Conservation (phyloP, 2,329 filamentous ascomycete species). For the Fonsecaea nubica region DNA sequence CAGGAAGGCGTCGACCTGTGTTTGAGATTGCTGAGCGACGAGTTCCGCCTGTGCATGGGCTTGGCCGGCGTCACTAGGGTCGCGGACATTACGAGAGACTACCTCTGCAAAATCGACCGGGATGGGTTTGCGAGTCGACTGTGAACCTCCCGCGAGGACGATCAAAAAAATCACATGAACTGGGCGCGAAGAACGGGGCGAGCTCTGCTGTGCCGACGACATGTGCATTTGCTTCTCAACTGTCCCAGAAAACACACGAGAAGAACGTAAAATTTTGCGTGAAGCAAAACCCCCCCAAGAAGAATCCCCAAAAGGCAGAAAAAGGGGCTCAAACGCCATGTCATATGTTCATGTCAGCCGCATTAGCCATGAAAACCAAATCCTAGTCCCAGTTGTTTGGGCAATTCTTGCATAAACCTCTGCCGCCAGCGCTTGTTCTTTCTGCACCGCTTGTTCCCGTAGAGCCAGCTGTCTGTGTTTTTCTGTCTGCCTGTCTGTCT, state of each 20-base stretch:
- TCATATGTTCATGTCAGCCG: neutral
- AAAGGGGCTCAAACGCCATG: neutral
- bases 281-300: no score
- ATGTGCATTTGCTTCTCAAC: neutral
- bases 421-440: neutral
- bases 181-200: no score
- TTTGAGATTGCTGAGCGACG: conserved; percentile 40
- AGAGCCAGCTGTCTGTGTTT: neutral
- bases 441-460: neutral
- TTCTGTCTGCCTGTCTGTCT: no score
- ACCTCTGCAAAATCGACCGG: conserved; percentile 49
- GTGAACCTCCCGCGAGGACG: no score
- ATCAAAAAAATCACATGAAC: no score
- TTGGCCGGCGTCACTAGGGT: conserved; percentile 40
- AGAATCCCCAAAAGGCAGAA: neutral
- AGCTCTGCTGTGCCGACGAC: neutral
- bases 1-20: conserved; percentile 42
- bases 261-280: no score
- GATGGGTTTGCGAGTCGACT: conserved; percentile 43
- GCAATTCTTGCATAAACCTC: no score
- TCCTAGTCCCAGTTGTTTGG: no score
- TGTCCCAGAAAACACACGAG: no score
- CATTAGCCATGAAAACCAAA: no score
- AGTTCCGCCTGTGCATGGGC: conserved; percentile 42
- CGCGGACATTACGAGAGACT: conserved; percentile 42